Base-by-base conservation (phyloP, 1,139 yeast genomes). In the Schizosaccharomyces versatilis region DNA sequence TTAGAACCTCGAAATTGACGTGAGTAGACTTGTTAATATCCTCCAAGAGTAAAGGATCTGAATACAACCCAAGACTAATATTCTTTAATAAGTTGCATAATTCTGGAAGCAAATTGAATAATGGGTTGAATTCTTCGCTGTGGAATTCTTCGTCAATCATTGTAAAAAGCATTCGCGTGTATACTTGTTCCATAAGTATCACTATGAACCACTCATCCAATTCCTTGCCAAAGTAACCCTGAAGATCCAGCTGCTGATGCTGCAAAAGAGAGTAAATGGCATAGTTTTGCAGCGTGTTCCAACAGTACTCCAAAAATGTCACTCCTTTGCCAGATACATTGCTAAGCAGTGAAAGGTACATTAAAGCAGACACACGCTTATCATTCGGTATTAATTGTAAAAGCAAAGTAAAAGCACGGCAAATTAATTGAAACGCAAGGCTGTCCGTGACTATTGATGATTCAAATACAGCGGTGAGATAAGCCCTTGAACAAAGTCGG, bases 111-210 rank as follows among this genome's bases (percentile, higher is more conserved):
- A 47, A 17, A 8, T 19, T 19, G 32, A 19, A 44, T 24, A 54
- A 12, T 1, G 54, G 54, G 36, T 53, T 54, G 12, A 42, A 44
- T 14, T 24, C n/a, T 6, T 48, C 42, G 47, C 53, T 54, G 36
- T 57, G 53, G 51, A 57, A 57, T 15, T 57, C 59, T 19, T 53
- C 57, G 41, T 57, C 59, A 6, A 53, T 55, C 59, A 57, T 57
- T 7, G 59, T 57, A 39, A 44, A 40, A 17, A 57, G 49, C 39
- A 57, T 48, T 10, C 59, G 54, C 10, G 58, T 51, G 38, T 54
- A 53, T 10, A 57, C 44, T 32, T 57, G 59, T 36, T 57, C n/a
- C n/a, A 53, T 53, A 36, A 57, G 15, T 15, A 47, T 39, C 39
- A 55, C 47, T 6, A 15, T 14, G 49, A n/a, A 32, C 57, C 51